A percentile compares a stretch with the other conserved stretches of the same genome.
Evolutionary conservation across 495 filamentous ascomycete genomes (phyloP).

Genomic region (Penicillium manginii): DNA sequence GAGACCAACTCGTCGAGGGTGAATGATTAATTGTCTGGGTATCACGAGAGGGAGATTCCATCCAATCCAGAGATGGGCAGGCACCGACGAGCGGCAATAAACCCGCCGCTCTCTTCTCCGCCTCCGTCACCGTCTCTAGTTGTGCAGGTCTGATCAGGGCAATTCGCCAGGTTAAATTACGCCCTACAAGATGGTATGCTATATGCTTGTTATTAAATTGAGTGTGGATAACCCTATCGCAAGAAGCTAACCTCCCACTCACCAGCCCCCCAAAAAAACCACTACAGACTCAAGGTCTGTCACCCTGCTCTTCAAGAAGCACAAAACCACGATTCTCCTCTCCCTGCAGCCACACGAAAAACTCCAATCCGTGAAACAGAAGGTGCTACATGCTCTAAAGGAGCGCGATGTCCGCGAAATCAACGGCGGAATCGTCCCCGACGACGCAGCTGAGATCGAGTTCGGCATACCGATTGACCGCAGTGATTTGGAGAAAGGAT

Average conservation of each 20-base stretch:
- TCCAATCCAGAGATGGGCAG: too few species aligned
- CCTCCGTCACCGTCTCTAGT: conserved; percentile 16
- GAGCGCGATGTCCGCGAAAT: conserved; percentile 46
- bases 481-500: conserved; percentile 61
- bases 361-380: conserved; percentile 62
- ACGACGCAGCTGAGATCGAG: conserved; percentile 51
- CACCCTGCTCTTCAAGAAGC: conserved; percentile 79
- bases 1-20: not conserved
- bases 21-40: not conserved
- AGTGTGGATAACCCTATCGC: not conserved
- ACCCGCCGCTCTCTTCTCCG: conserved; percentile 20
- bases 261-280: conserved; percentile 30
- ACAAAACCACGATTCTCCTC: conserved; percentile 76
- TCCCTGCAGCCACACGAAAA: conserved; percentile 63
- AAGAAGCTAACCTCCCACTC: not conserved
- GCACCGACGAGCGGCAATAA: conserved; percentile 8
- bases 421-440: conserved; percentile 52
- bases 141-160: not conserved
- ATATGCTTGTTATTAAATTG: not conserved
- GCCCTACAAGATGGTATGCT: conserved; percentile 22
- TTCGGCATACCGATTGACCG: conserved; percentile 58
- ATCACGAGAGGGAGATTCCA: not conserved
- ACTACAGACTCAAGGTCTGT: conserved; percentile 46
- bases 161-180: not conserved
- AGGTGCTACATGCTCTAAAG: conserved; percentile 61